Percentiles rank a stretch among this genome's conserved stretches.
These are phyloP conservation scores for Sporothrix protearum DNA, from an alignment of 2,329 filamentous ascomycete species.

Conservation along the genomic window DNA sequence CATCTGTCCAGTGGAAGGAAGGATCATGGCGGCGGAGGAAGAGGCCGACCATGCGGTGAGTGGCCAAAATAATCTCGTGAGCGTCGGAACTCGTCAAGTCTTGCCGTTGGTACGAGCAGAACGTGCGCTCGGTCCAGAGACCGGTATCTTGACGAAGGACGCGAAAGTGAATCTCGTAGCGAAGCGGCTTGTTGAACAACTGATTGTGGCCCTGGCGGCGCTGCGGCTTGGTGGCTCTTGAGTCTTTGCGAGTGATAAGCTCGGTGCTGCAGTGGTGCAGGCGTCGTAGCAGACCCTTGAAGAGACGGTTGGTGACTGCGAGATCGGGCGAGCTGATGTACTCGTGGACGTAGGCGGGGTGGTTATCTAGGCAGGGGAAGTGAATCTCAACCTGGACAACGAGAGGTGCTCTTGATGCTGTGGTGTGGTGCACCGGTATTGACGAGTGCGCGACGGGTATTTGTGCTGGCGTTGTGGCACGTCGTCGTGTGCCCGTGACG, in stretches of 20 bases:
- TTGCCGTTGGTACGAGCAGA: constrained; percentile 50
- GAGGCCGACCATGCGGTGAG: constrained; percentile 49
- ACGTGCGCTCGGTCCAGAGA: constrained; percentile 44
- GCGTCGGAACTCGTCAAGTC: constrained; percentile 43
- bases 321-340: constrained; percentile 48
- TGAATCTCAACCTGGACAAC: constrained; percentile 26
- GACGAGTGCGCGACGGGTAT: background rate
- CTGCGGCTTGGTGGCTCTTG: constrained; percentile 42
- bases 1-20: constrained; percentile 48
- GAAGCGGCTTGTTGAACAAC: constrained; percentile 41
- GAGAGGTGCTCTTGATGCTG: constrained; percentile 19
- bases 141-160: constrained; percentile 42
- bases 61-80: constrained; percentile 47
- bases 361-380: constrained; percentile 23
- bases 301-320: constrained; percentile 45
- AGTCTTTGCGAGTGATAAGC: constrained; percentile 52
- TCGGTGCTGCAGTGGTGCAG: constrained; percentile 52
- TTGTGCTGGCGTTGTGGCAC: background rate
- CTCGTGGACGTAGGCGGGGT: constrained; percentile 39
- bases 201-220: constrained; percentile 26
- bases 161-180: constrained; percentile 49
- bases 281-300: constrained; percentile 47
- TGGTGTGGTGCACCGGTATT: background rate
- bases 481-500: background rate
- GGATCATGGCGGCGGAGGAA: constrained; percentile 51